Percentiles rank a stretch among this genome's conserved stretches.
Evolutionary conservation across 108 stramenopile species (phyloP).

Genomic region (Cafeteria roenbergensis): DNA sequence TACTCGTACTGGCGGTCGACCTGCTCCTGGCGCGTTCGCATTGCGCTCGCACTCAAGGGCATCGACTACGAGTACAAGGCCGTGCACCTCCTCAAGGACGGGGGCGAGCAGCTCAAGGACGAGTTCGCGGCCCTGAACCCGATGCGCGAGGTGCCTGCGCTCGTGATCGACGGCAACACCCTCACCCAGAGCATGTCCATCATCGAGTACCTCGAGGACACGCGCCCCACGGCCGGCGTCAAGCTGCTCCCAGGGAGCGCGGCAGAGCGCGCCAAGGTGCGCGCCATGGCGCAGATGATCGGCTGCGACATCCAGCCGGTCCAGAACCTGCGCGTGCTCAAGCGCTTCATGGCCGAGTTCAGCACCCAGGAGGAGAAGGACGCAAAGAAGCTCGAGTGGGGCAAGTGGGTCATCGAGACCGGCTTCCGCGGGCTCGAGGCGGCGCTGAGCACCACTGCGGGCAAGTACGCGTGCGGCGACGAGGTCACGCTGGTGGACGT

Average conservation of each 20-base stretch:
- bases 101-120: slow-evolving; percentile 11
- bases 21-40: slow-evolving; percentile 26
- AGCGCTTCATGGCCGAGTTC: background rate
- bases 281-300: slow-evolving; percentile 17
- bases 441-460: background rate
- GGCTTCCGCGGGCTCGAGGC: slow-evolving; percentile 20
- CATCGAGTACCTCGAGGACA: slow-evolving; percentile 47
- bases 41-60: slow-evolving; percentile 19
- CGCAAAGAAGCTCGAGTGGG: slow-evolving; percentile 4
- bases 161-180: slow-evolving; percentile 20
- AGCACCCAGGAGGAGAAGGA: background rate
- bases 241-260: slow-evolving; percentile 13
- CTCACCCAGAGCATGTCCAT: slow-evolving; percentile 50
- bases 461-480: slow-evolving; percentile 10
- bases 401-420: slow-evolving; percentile 5
- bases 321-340: slow-evolving; percentile 21
- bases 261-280: slow-evolving; percentile 10
- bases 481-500: slow-evolving; percentile 21
- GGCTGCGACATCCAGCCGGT: slow-evolving; percentile 23
- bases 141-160: slow-evolving; percentile 46
- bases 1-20: slow-evolving; percentile 27
- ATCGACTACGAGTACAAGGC: slow-evolving; percentile 22
- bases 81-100: slow-evolving; percentile 20
- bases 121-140: slow-evolving; percentile 38
- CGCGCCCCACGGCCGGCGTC: background rate